Percentiles rank a stretch among this genome's conserved stretches.
Conservation (phyloP, 257 asterid genomes). For the Nicotiana tabacum region DNA sequence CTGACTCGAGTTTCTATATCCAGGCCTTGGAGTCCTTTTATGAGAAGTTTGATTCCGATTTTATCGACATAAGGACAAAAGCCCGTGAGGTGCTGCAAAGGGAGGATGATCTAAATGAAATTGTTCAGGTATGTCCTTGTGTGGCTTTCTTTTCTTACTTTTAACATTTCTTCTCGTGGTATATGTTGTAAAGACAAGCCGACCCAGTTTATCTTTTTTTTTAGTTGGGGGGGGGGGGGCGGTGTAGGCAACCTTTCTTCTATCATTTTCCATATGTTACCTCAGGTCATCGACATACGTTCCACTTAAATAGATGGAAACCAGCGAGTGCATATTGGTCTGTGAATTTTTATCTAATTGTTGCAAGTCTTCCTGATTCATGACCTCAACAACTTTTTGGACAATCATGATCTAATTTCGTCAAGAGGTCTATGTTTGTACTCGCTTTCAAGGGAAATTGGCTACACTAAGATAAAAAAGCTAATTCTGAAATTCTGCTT, state of each 20-base stretch:
- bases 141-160: not conserved
- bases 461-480: not conserved
- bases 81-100: constrained; percentile 99
- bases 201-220: too few relatives aligned
- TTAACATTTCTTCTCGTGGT: not conserved
- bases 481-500: not conserved
- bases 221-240: too few relatives aligned
- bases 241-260: not conserved
- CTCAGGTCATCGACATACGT: not conserved
- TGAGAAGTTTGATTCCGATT: constrained; percentile 94
- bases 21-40: constrained; percentile 96
- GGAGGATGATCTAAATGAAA: constrained; percentile 82
- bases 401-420: not conserved
- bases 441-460: not conserved
- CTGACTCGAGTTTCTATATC: constrained; percentile 39
- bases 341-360: not conserved
- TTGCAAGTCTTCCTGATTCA: not conserved
- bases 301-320: not conserved
- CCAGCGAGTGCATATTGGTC: not conserved
- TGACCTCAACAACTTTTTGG: not conserved
- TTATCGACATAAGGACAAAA: constrained; percentile 89
- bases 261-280: not conserved
- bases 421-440: not conserved
- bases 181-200: too few relatives aligned
- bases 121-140: constrained; percentile 35